phyloP scores from a whole-genome alignment of 2,329 filamentous ascomycete species.

The Monilinia aucupariae region DNA sequence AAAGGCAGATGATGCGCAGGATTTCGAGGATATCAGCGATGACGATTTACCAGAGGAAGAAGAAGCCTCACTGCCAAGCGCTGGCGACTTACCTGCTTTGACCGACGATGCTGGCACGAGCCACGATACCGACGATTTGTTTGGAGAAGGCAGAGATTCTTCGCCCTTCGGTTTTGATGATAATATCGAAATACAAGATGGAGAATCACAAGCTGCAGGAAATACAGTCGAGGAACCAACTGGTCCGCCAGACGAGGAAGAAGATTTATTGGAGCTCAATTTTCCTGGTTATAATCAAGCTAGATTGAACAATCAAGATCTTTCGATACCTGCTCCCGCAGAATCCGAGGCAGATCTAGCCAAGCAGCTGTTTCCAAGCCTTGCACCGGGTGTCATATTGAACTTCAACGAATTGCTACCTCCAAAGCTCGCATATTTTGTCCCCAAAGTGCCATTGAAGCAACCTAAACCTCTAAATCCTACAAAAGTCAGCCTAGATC shows the following conservation, averaged over 20 bases:
- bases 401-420: constrained; percentile 80
- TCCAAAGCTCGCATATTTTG: constrained; percentile 70
- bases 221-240: constrained; percentile 23
- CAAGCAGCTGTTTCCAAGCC: constrained; percentile 74
- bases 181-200: constrained; percentile 23
- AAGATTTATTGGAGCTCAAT: constrained; percentile 39
- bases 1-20: constrained; percentile 88
- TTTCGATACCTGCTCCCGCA: constrained; percentile 60
- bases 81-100: constrained; percentile 31
- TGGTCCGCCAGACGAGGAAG: constrained; percentile 25
- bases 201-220: constrained; percentile 17
- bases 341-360: constrained; percentile 71
- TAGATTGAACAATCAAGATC: constrained; percentile 49
- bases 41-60: constrained; percentile 84
- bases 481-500: constrained; percentile 81
- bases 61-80: constrained; percentile 36
- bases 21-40: constrained; percentile 87
- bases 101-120: constrained; percentile 55
- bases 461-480: constrained; percentile 77
- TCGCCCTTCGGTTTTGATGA: constrained; percentile 30
- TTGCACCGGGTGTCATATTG: constrained; percentile 67
- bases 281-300: constrained; percentile 38
- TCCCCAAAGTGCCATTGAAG: constrained; percentile 72
- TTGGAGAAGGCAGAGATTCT: constrained; percentile 50
- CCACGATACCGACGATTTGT: constrained; percentile 59